phyloP scores from a whole-genome alignment of 2,329 filamentous ascomycete species.

The Sclerotinia subarctica region DNA sequence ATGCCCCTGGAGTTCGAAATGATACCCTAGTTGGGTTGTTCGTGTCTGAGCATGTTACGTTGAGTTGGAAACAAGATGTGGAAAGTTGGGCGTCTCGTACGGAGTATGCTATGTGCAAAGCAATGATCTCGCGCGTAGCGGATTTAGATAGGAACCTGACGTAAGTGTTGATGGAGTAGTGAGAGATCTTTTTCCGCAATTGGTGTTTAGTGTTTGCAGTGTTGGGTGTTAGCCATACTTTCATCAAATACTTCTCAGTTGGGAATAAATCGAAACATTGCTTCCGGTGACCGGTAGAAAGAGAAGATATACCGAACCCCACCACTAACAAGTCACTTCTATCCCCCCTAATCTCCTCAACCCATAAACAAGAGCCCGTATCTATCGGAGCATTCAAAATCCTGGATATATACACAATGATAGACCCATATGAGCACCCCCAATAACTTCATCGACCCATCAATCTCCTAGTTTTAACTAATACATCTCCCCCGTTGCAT shows the following conservation, averaged over 20 bases:
- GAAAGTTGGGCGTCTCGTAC: conserved; percentile 42
- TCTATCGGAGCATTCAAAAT: conserved; percentile 48
- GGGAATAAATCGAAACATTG: not conserved
- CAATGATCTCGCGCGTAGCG: conserved; percentile 51
- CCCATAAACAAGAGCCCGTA: conserved; percentile 37
- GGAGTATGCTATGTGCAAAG: conserved; percentile 49
- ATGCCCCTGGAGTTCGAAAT: conserved; percentile 2
- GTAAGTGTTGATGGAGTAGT: conserved; percentile 50
- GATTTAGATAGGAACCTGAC: conserved; percentile 50
- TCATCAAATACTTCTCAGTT: not conserved
- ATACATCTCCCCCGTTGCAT: conserved; percentile 57
- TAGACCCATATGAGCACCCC: conserved; percentile 54
- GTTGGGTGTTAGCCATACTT: not conserved
- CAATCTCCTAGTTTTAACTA: conserved; percentile 49
- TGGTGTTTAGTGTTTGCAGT: conserved; percentile 37
- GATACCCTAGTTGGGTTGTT: conserved; percentile 1
- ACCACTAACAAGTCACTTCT: conserved; percentile 23
- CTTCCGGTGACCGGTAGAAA: not conserved
- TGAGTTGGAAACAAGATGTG: conserved; percentile 36
- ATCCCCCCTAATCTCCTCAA: conserved; percentile 30
- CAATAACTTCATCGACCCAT: conserved; percentile 50
- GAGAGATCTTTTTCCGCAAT: conserved; percentile 48
- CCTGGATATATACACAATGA: conserved; percentile 51
- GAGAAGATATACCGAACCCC: conserved; percentile 26
- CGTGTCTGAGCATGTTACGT: conserved; percentile 7